A percentile compares a stretch with the other conserved stretches of the same genome.
Evolutionary conservation across 768 basidiomycete genomes (phyloP).

Genomic region (Boletus fagicola): DNA sequence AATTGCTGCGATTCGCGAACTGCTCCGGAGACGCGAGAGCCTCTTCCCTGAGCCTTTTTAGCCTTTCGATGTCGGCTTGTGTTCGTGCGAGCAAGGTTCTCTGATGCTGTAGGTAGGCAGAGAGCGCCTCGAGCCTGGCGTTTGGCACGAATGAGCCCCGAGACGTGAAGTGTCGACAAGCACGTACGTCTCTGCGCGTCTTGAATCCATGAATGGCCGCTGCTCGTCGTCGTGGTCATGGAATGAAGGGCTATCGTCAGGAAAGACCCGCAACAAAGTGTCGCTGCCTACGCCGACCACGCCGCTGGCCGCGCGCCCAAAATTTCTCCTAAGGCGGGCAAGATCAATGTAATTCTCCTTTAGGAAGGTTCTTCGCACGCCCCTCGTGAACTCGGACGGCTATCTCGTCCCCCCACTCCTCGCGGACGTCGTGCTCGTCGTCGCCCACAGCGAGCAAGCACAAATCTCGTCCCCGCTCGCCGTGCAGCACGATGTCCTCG

Average conservation of each 20-base stretch:
- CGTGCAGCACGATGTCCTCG: conserved; percentile 25
- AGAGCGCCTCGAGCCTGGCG: conserved; percentile 53
- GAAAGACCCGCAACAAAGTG: conserved; percentile 1
- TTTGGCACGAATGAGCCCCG: background rate
- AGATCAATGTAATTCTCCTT: conserved; percentile 2
- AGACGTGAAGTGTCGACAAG: background rate
- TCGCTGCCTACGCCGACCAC: conserved; percentile 16
- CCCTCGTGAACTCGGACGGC: conserved; percentile 10
- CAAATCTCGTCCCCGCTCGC: conserved; percentile 17
- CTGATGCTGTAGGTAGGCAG: conserved; percentile 63
- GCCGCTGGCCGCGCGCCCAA: conserved; percentile 15
- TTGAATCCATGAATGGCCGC: conserved; percentile 28
- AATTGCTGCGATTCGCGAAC: conserved; percentile 32
- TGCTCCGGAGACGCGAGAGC: conserved; percentile 36
- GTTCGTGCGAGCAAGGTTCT: conserved; percentile 56
- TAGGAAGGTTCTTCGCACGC: conserved; percentile 27
- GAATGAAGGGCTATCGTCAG: conserved; percentile 14
- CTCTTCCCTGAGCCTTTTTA: conserved; percentile 46
- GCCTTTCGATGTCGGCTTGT: conserved; percentile 57
- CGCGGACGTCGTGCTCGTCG: conserved; percentile 25
- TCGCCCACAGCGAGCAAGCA: conserved; percentile 30
- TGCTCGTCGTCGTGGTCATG: conserved; percentile 35
- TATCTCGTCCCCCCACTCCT: conserved; percentile 11
- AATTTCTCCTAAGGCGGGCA: conserved; percentile 23
- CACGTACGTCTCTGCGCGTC: conserved; percentile 38